phyloP scores from a whole-genome alignment of 2,329 filamentous ascomycete genomes.

The Aulographum hederae region DNA sequence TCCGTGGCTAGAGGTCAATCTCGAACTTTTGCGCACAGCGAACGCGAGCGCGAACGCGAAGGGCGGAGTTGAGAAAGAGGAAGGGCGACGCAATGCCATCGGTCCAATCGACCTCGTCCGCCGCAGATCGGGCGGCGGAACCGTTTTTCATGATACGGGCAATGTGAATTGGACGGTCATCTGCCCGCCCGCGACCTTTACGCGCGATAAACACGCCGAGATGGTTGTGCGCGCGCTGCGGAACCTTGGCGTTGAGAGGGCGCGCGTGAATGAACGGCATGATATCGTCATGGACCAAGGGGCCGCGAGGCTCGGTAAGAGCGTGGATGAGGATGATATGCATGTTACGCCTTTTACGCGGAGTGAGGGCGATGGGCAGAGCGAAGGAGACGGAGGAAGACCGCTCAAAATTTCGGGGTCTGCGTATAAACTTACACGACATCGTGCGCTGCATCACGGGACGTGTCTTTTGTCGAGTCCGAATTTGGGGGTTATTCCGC shows the following conservation, averaged over 20 bases:
- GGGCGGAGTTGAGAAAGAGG: slow-evolving; percentile 7
- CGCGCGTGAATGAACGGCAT: slow-evolving; percentile 73
- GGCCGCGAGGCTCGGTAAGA: slow-evolving; percentile 8
- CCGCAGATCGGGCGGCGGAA: slow-evolving; percentile 71
- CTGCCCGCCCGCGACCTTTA: slow-evolving; percentile 56
- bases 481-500: slow-evolving; percentile 50
- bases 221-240: slow-evolving; percentile 81
- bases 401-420: slow-evolving; percentile 74
- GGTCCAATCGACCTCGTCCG: slow-evolving; percentile 52
- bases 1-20: slow-evolving; percentile 82
- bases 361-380: slow-evolving; percentile 10
- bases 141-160: slow-evolving; percentile 83
- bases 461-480: slow-evolving; percentile 70
- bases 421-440: slow-evolving; percentile 77
- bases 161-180: slow-evolving; percentile 95
- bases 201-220: slow-evolving; percentile 71
- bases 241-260: slow-evolving; percentile 35
- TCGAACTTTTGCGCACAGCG: slow-evolving; percentile 33
- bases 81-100: too few species aligned
- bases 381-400: slow-evolving; percentile 6
- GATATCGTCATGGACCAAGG: slow-evolving; percentile 66
- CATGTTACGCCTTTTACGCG: slow-evolving; percentile 25
- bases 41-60: slow-evolving; percentile 8
- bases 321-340: slow-evolving; percentile 18
- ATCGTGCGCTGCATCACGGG: slow-evolving; percentile 75